These are phyloP conservation scores for Aspergillus tamarii DNA, from an alignment of 2,329 filamentous ascomycete species.

Conservation along the genomic window DNA sequence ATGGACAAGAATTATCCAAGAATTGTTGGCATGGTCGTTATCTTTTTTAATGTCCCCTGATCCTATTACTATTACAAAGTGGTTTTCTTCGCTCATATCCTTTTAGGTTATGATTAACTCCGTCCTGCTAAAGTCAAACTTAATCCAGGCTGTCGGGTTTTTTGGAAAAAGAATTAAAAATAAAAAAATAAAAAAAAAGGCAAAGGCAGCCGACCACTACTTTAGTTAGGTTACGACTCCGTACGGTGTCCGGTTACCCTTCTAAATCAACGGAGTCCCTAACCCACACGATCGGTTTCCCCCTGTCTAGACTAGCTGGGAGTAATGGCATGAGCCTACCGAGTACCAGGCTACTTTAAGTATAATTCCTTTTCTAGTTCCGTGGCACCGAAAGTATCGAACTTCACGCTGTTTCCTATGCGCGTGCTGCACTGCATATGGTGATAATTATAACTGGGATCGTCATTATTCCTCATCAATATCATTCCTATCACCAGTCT, in stretches of 20 bases:
- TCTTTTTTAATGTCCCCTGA: background rate
- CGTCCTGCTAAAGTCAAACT: constrained; percentile 39
- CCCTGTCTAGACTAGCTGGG: constrained; percentile 3
- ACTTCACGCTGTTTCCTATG: background rate
- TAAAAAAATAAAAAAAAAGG: constrained; percentile 12
- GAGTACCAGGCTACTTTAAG: constrained; percentile 2
- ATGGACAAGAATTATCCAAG: background rate
- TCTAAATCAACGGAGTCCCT: background rate
- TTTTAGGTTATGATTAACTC: constrained; percentile 34
- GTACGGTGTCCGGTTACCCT: background rate
- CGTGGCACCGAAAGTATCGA: background rate
- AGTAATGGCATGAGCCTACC: constrained; percentile 5
- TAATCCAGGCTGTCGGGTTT: constrained; percentile 43
- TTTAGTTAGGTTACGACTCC: background rate
- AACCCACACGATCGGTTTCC: constrained; percentile 5
- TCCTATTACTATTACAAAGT: background rate
- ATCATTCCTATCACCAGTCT: background rate
- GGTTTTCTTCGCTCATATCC: constrained; percentile 5
- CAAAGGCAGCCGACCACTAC: constrained; percentile 15
- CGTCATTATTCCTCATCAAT: background rate
- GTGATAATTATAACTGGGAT: background rate
- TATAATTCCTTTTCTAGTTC: constrained; percentile 4
- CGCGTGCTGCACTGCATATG: background rate
- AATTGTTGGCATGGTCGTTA: background rate
- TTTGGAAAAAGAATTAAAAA: constrained; percentile 12